phyloP scores from a whole-genome alignment of 2,329 filamentous ascomycete genomes.

The Aspergillus phoenicis region DNA sequence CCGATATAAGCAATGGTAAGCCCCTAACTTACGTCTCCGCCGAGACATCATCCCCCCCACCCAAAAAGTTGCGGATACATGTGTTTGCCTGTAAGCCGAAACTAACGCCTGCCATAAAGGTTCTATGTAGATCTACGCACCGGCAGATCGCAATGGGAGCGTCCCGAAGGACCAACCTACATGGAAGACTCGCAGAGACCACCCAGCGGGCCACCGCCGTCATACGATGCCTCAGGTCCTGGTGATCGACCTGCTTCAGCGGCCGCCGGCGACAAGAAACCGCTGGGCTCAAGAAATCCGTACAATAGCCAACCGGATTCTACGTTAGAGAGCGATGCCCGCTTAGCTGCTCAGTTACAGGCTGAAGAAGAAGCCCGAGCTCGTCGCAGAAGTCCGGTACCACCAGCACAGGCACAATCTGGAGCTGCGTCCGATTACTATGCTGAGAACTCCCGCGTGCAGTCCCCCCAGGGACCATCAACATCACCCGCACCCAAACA shows the following conservation, averaged over 20 bases:
- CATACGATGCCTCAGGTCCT: slow-evolving; percentile 62
- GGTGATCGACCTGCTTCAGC: slow-evolving; percentile 44
- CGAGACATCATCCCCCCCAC: background rate
- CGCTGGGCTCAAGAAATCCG: slow-evolving; percentile 70
- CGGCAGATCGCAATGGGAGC: slow-evolving; percentile 89
- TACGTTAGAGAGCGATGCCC: slow-evolving; percentile 67
- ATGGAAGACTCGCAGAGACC: slow-evolving; percentile 40
- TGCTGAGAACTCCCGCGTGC: slow-evolving; percentile 25
- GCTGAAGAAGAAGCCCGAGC: slow-evolving; percentile 76
- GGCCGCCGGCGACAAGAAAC: slow-evolving; percentile 45
- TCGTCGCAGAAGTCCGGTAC: slow-evolving; percentile 19
- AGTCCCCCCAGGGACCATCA: slow-evolving; percentile 26
- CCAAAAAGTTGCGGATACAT: background rate
- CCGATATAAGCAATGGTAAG: slow-evolving; percentile 81
- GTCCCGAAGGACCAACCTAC: slow-evolving; percentile 69
- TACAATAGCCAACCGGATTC: slow-evolving; percentile 55
- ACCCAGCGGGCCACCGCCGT: slow-evolving; percentile 48
- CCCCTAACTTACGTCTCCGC: too few species aligned
- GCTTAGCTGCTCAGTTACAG: slow-evolving; percentile 74
- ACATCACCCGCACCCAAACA: slow-evolving; percentile 32
- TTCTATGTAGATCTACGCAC: slow-evolving; percentile 91
- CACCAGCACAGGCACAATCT: slow-evolving; percentile 3
- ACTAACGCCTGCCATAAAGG: slow-evolving; percentile 50
- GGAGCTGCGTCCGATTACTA: slow-evolving; percentile 56
- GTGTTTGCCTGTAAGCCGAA: background rate